Conservation (phyloP, 495 filamentous ascomycete species). For the Tricharina praecox region DNA sequence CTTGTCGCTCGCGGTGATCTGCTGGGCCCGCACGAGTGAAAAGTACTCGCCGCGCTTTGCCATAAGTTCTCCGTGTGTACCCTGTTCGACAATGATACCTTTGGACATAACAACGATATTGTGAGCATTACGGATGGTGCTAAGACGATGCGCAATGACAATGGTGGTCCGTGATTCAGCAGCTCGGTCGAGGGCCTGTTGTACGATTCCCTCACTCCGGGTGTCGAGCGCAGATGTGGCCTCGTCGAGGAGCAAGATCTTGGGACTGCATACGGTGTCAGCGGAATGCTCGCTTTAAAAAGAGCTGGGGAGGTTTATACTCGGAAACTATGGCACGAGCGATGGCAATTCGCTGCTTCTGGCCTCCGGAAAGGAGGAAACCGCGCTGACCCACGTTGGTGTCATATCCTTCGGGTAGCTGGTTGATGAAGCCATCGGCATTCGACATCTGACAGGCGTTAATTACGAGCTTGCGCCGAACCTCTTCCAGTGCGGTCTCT, state of each 20-base stretch:
- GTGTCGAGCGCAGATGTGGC: constrained; percentile 45
- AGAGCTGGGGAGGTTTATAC: not conserved
- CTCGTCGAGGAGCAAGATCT: constrained; percentile 72
- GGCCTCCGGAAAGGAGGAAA: constrained; percentile 6
- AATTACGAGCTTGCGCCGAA: constrained; percentile 39
- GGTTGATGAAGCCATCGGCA: constrained; percentile 43
- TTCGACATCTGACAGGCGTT: constrained; percentile 44
- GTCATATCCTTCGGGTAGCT: constrained; percentile 41
- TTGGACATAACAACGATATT: constrained; percentile 35
- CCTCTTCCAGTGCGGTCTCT: constrained; percentile 34
- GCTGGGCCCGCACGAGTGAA: constrained; percentile 69
- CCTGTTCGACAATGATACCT: constrained; percentile 28
- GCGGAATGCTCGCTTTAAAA: not conserved
- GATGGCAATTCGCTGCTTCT: constrained; percentile 2
- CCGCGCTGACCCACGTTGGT: constrained; percentile 36
- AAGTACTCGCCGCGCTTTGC: constrained; percentile 9
- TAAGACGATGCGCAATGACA: constrained; percentile 46
- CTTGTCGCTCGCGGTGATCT: not conserved
- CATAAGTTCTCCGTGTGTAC: not conserved
- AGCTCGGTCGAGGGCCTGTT: not conserved
- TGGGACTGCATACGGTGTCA: constrained; percentile 34
- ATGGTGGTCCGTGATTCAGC: constrained; percentile 42
- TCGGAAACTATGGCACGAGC: not conserved
- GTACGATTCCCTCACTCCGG: not conserved
- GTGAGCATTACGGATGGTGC: constrained; percentile 14